Evolutionary conservation across 2,329 filamentous ascomycete genomes (phyloP).

Genomic region (Zymoseptoria tritici): DNA sequence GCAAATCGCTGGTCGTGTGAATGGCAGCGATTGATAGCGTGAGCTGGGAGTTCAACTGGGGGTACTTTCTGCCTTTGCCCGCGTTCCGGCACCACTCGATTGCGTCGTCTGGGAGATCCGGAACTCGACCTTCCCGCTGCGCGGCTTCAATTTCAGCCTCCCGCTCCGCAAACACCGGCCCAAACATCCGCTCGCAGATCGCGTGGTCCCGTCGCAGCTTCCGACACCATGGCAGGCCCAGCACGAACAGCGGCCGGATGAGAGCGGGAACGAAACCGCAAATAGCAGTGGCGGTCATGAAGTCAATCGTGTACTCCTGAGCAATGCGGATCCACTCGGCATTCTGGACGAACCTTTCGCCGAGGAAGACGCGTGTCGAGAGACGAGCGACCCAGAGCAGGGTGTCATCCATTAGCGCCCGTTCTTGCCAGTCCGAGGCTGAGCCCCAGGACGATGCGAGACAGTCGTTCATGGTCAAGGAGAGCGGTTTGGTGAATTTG

Average conservation of each 20-base stretch:
- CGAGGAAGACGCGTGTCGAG: constrained; percentile 36
- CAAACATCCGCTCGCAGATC: constrained; percentile 29
- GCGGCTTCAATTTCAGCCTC: constrained; percentile 10
- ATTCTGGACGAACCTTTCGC: constrained; percentile 32
- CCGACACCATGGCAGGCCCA: constrained; percentile 30
- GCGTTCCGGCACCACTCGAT: constrained; percentile 25
- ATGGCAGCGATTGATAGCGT: constrained; percentile 21
- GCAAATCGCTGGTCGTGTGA: constrained; percentile 24
- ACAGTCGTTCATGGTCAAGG: neutral
- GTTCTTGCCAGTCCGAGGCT: constrained; percentile 9
- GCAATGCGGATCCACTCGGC: constrained; percentile 34
- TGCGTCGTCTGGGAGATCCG: constrained; percentile 15
- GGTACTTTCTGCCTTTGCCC: constrained; percentile 13
- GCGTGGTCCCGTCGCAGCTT: constrained; percentile 26
- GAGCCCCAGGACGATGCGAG: constrained; percentile 1
- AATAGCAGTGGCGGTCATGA: constrained; percentile 27
- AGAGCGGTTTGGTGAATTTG: constrained; percentile 4
- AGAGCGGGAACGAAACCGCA: constrained; percentile 31
- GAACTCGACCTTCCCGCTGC: constrained; percentile 5
- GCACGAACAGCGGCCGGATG: constrained; percentile 30
- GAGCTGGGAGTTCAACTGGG: constrained; percentile 18
- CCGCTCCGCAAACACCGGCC: constrained; percentile 25
- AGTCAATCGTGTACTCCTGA: constrained; percentile 32
- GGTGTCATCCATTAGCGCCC: constrained; percentile 19
- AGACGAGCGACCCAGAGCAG: constrained; percentile 34